Base-by-base conservation (phyloP, 192 early-diverging fungal genomes). In the Backusella morwellensis region DNA sequence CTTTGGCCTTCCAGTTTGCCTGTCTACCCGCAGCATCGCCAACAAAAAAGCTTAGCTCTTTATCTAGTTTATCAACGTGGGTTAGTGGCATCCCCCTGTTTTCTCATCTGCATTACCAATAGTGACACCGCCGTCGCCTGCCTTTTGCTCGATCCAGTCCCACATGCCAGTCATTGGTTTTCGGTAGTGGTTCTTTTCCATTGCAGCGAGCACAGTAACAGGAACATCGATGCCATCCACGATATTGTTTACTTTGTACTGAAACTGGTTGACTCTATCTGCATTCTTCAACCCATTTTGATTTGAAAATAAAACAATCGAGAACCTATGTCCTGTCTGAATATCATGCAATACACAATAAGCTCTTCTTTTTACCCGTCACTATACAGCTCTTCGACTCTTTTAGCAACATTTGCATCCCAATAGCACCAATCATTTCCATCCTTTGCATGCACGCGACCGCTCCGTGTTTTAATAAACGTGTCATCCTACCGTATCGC, bases 1-100 rank as follows among this genome's bases (percentile, higher is more conserved):
- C 80, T 4, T 87, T 88, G 0, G 56, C 73, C 73, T 88, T 89
- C 91, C 93, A 93, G n/a, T 84, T 86, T 2, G 72, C 84, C 0
- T 83, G 81, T 41, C 97, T 79, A 1, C 97, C 96, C n/a, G 95
- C 95, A 3, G 96, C 97, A 83, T 99, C 97, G 29, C 97, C 97
- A 4, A 96, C 93, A 85, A 90, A 99, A 63, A 95, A 97, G 75
- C 91, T 92, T 3, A 78, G 68, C 7, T 52, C 56, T 42, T 67
- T 74, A 74, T 96, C 94, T 77, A 32, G 90, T 14, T 32, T 17
- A 81, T 50, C 15, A 1, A 40, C 12, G 47, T 6, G 66, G 14
- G 23, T 29, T 21, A 35, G 75, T 19, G 72, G 34, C 41, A 15
- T 17, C 3, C 14, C 6, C 35, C 34, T 32, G 32, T 32, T 63